Conservation (phyloP, 2,329 filamentous ascomycete genomes). For the Fusarium avenaceum region DNA sequence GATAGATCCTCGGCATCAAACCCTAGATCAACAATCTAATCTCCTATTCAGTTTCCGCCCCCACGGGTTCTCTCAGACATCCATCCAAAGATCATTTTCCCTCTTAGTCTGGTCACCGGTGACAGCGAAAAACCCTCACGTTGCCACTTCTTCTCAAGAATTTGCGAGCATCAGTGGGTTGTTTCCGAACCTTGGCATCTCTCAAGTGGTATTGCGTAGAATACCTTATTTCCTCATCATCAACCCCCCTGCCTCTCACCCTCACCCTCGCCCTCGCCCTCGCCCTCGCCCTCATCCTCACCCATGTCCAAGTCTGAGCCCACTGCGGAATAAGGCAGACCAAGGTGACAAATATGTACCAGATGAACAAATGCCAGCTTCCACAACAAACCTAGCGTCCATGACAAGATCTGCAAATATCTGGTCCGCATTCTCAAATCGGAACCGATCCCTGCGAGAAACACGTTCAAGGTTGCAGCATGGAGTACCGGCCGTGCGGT, state of each 20-base stretch:
- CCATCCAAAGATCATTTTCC: not conserved
- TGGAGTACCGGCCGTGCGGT: not conserved
- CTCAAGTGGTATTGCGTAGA: not conserved
- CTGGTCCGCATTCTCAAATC: conserved; percentile 1
- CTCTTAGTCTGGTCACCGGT: not conserved
- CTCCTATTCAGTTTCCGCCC: conserved; percentile 17
- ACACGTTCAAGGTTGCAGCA: not conserved
- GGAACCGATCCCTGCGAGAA: not conserved
- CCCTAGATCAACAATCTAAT: conserved; percentile 17
- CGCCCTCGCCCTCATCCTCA: not conserved
- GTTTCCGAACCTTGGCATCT: not conserved
- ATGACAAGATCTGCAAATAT: conserved; percentile 6
- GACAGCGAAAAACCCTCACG: not conserved
- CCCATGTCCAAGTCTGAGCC: not conserved
- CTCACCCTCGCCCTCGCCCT: not conserved
- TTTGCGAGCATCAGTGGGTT: not conserved
- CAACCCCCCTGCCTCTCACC: not conserved
- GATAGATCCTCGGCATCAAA: not conserved
- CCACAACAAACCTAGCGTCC: conserved; percentile 11
- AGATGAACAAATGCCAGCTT: not conserved
- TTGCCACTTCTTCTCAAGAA: conserved; percentile 4
- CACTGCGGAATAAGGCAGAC: not conserved
- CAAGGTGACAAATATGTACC: not conserved
- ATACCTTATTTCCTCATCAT: not conserved
- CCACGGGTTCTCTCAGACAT: not conserved